Evolutionary conservation across 306 rosid species (phyloP), one percentile per base, ranked within the genome.

Genomic region (Urtica urens): DNA sequence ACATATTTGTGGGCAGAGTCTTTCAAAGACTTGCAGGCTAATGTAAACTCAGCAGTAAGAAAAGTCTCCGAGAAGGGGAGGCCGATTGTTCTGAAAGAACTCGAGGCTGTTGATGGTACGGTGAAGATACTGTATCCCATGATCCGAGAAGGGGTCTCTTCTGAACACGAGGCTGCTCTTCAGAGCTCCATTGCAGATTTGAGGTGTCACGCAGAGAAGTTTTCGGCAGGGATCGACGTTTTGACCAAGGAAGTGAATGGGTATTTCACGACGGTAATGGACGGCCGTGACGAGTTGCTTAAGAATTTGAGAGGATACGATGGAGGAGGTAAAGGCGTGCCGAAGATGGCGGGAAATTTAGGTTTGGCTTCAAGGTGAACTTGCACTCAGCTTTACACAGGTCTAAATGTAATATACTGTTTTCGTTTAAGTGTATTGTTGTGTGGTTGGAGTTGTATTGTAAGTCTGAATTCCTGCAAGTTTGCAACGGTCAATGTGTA

Each of bases 241-340:
- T 82, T 82, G 28, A 70, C 84, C 3, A 72, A 79, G 67, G 82
- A 66, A 59, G 93, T 87, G 16, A 82, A 82, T 59, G 63, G 71
- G 0, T 82, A 82, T 63, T 87, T 87, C 49, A 60, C 75, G 9
- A 58, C 65, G 41, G 74, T 87, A 26, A 35, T 87, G 66, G 30
- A 55, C 1, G 80, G 96, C 14, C 94, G 96, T 1, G 92, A 87
- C 22, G 64, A 81, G 2, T 62, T 82, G 77, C 78, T 87, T 13
- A 68, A 72, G 1, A 64, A 65, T 42, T 27, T 83, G 37, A 82
- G 92, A 63, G 64, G 70, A 5, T n/a, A n/a, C n/a, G n/a, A n/a
- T n/a, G 71, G 67, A 46, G 82, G 66, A 46, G 49, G 63, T 15
- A 54, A 49, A 49, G 49, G 31, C 48, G 77, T 55, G 42, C 47